A percentile compares a stretch with the other conserved stretches of the same genome.
phyloP scores from a whole-genome alignment of 1,284 basidiomycete genomes.

The Xerocomus alliaceus region DNA sequence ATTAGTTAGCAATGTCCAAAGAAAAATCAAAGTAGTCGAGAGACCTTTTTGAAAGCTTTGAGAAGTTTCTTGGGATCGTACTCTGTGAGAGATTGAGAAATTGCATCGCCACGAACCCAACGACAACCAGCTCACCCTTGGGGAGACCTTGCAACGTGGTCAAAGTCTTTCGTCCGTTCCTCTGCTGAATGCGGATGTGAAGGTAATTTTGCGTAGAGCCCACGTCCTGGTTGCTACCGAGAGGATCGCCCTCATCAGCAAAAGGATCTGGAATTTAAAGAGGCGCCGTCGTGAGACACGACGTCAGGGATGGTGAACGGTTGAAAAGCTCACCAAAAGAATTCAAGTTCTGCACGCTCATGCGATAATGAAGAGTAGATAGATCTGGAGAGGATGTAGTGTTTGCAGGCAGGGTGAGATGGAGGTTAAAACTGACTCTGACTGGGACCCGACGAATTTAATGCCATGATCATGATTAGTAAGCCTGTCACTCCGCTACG shows the following conservation, averaged over 20 bases:
- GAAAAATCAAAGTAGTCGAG: conserved; percentile 13
- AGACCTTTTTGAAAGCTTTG: conserved; percentile 98
- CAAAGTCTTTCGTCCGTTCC: conserved; percentile 98
- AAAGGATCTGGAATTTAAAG: conserved; percentile 88
- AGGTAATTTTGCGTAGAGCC: conserved; percentile 88
- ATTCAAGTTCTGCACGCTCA: conserved; percentile 90
- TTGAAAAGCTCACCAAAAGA: conserved; percentile 65
- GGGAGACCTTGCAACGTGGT: conserved; percentile 98
- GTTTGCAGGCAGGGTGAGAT: conserved; percentile 42
- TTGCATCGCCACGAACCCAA: conserved; percentile 14
- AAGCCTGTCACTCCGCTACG: conserved; percentile 30
- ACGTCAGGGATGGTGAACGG: conserved; percentile 37
- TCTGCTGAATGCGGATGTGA: conserved; percentile 97
- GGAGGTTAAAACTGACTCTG: conserved; percentile 26
- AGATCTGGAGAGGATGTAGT: conserved; percentile 55
- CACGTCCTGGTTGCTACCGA: conserved; percentile 75
- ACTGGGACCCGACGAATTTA: conserved; percentile 32
- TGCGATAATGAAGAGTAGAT: conserved; percentile 66
- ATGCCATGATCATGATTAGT: conserved; percentile 34
- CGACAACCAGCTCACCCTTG: conserved; percentile 68
- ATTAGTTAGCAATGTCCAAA: conserved; percentile 1
- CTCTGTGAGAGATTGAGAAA: conserved; percentile 57
- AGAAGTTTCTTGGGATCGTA: conserved; percentile 98
- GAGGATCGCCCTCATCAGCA: conserved; percentile 87
- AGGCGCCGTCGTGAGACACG: conserved; percentile 17